A percentile compares a stretch with the other conserved stretches of the same genome.
Conservation (phyloP, 2,329 filamentous ascomycete genomes). For the Aureobasidium sp. region DNA sequence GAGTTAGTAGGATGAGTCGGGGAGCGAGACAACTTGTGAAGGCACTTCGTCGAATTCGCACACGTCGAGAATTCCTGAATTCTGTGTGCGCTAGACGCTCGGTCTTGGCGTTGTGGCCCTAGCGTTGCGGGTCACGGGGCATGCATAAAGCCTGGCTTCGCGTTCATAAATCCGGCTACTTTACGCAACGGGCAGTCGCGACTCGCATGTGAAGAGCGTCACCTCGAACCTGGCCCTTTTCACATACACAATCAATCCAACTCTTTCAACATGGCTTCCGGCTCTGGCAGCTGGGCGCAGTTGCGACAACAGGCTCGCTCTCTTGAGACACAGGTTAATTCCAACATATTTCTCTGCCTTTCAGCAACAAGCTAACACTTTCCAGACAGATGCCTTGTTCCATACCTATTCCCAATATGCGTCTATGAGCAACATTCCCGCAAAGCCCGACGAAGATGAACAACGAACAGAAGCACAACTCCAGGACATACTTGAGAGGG, state of each 20-base stretch:
- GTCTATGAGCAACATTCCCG: conserved; percentile 66
- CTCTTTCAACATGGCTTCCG: neutral
- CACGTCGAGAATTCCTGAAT: neutral
- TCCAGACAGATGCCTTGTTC: conserved; percentile 73
- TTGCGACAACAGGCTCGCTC: conserved; percentile 84
- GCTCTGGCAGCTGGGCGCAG: conserved; percentile 65
- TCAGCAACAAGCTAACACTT: neutral
- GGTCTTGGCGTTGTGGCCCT: neutral
- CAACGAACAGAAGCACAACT: conserved; percentile 69
- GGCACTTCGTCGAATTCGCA: no score
- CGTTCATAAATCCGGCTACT: neutral
- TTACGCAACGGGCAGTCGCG: no score
- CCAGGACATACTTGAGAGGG: conserved; percentile 76
- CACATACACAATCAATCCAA: neutral
- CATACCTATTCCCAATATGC: conserved; percentile 88
- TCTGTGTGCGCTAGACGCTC: conserved; percentile 11
- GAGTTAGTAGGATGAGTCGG: conserved; percentile 10
- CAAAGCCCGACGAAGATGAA: conserved; percentile 81
- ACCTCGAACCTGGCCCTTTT: neutral
- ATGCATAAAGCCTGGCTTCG: neutral
- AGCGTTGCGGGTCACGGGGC: neutral
- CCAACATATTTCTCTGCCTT: fast-evolving
- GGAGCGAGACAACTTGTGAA: neutral
- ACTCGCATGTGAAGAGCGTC: neutral
- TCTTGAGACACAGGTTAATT: conserved; percentile 74